phyloP scores from a whole-genome alignment of 331 rosid species.

The Acacia concinna region DNA sequence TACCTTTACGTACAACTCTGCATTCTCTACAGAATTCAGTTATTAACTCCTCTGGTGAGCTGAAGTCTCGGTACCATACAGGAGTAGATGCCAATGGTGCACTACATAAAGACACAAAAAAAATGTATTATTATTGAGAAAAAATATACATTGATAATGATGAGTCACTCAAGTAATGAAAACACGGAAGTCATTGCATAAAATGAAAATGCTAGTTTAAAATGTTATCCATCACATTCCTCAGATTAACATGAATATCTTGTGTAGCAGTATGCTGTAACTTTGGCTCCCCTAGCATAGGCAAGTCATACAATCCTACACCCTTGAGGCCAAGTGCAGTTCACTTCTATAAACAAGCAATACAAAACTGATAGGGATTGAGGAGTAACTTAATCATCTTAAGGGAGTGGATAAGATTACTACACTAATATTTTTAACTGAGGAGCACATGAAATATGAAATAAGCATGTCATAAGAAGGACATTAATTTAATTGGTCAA shows the following conservation, averaged over 20 bases:
- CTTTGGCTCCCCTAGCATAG: neutral
- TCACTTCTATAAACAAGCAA: neutral
- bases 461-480: neutral
- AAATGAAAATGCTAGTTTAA: neutral
- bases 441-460: neutral
- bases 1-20: constrained; percentile 94
- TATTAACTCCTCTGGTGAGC: constrained; percentile 81
- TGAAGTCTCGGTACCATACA: constrained; percentile 83
- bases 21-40: constrained; percentile 98
- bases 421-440: neutral
- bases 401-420: neutral
- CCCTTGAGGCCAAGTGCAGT: neutral
- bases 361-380: neutral
- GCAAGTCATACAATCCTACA: neutral
- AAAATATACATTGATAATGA: neutral
- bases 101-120: constrained; percentile 44
- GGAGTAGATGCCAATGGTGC: constrained; percentile 90
- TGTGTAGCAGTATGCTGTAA: neutral
- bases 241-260: neutral
- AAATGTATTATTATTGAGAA: neutral
- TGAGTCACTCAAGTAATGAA: neutral
- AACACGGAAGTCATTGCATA: neutral
- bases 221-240: neutral
- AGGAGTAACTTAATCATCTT: neutral
- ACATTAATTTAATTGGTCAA: neutral